A percentile compares a stretch with the other conserved stretches of the same genome.
phyloP scores from a whole-genome alignment of 495 filamentous ascomycete genomes.

The Penicillium arizonense region DNA sequence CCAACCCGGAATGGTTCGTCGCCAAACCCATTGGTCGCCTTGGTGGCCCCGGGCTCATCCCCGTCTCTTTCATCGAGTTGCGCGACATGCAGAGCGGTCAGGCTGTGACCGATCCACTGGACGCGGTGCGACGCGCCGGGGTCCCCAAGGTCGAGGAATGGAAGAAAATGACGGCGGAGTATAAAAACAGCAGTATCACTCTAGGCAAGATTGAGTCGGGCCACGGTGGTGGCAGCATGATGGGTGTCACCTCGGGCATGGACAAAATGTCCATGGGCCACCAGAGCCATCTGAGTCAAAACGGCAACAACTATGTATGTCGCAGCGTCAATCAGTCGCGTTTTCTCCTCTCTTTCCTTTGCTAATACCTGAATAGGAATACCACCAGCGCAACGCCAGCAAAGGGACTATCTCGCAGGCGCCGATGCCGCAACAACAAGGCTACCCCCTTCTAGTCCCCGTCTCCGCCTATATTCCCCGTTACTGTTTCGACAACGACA shows the following conservation, averaged over 20 bases:
- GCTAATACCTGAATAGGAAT: conserved; percentile 24
- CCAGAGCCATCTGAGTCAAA: conserved; percentile 38
- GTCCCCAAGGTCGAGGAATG: conserved; percentile 98
- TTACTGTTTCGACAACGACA: conserved; percentile 95
- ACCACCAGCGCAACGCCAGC: conserved; percentile 50
- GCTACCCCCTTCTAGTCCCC: conserved; percentile 49
- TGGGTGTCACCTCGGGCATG: conserved; percentile 66
- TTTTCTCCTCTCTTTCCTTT: background rate
- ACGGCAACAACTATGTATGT: conserved; percentile 50
- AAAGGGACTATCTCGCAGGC: conserved; percentile 36
- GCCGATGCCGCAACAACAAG: conserved; percentile 24
- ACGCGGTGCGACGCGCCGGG: conserved; percentile 83
- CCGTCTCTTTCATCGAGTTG: conserved; percentile 96
- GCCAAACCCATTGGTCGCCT: conserved; percentile 95
- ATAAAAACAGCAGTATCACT: conserved; percentile 98
- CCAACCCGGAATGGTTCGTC: conserved; percentile 99
- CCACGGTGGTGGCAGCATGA: conserved; percentile 31
- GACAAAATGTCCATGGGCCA: conserved; percentile 71
- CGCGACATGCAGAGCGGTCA: conserved; percentile 87
- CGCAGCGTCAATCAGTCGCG: background rate
- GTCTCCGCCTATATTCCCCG: conserved; percentile 82
- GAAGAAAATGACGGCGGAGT: conserved; percentile 99
- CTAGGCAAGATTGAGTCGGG: conserved; percentile 80
- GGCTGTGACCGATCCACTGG: conserved; percentile 77
- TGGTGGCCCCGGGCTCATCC: conserved; percentile 91